Evolutionary conservation across 352 stramenopile genomes (phyloP), one percentile per base, ranked within the genome.

Genomic region (Phytophthora kernoviae): DNA sequence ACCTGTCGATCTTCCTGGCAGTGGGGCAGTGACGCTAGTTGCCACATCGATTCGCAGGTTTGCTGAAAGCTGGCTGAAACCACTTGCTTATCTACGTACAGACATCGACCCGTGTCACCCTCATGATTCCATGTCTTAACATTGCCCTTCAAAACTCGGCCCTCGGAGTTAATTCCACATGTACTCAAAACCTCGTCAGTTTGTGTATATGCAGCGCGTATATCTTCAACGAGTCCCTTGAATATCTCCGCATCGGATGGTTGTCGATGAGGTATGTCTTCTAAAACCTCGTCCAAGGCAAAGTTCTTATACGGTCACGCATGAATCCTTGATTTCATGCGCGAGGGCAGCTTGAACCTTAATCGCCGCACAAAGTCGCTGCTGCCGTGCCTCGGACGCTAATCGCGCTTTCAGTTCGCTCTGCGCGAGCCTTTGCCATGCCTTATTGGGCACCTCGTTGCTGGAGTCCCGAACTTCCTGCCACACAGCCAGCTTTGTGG

Each of bases 1-100:
- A 26, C 8, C 15, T 58, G 39, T 6, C 41, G 32, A 12, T 47
- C 32, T 9, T 58, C 32, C 32, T 57, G 36, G 8, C 22, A 27
- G 9, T 40, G 33, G 32, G 6, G 37, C 37, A 43, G 11, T 43
- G 8, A 8, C 9, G 37, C 37, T 20, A 18, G 6, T 15, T 20
- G 6, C 37, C 37, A 43, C 37, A 20, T 9, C 6, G 37, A 43
- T 20, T 18, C 9, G 15, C 37, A 43, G 15, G 15, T 20, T 43
- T 43, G 37, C 8, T 43, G 6, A 15, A 43, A 11, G 8, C 17
- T 20, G 15, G 17, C 11, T 8, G 37, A 15, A 9, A 18, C 17
- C 37, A 18, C 8, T 11, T 43, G 37, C 15, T 43, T 18, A n/a
- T 8, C 17, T 20, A 43, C 9, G 37, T 9, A 43, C 9, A 20